Conservation (phyloP, 306 rosid species). For the Sophora flavescens region DNA sequence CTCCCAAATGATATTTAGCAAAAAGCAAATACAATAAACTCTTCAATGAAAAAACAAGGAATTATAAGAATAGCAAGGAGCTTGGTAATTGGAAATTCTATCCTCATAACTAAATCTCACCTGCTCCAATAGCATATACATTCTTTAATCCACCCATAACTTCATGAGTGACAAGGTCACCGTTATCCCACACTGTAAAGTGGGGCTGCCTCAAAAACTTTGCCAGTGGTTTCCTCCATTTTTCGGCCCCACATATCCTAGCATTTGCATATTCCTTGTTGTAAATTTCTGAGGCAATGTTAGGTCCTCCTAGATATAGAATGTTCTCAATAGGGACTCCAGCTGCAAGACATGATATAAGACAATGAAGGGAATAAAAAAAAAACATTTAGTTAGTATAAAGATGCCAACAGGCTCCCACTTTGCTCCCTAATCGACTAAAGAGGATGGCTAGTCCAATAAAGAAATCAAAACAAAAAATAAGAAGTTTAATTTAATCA, state of each 20-base stretch:
- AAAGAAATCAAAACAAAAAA: too few relatives aligned
- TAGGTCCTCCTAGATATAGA: conserved; percentile 97
- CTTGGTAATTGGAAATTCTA: conserved; percentile 9
- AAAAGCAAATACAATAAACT: conserved; percentile 5
- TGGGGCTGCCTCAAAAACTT: conserved; percentile 92
- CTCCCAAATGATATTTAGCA: background rate
- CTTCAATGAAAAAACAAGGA: background rate
- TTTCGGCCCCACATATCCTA: conserved; percentile 91
- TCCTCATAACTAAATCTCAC: conserved; percentile 50
- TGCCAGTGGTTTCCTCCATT: conserved; percentile 94
- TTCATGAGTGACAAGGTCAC: conserved; percentile 96
- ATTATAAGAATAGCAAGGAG: background rate
- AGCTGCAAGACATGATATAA: conserved; percentile 63
- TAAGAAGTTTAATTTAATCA: background rate
- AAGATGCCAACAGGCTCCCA: background rate
- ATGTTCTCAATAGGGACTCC: conserved; percentile 86
- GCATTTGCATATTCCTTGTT: conserved; percentile 97
- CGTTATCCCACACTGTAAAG: conserved; percentile 94
- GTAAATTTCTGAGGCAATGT: conserved; percentile 94
- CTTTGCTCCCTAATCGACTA: background rate
- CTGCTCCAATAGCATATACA: conserved; percentile 98
- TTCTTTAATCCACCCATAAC: conserved; percentile 98
- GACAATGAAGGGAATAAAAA: conserved; percentile 2
- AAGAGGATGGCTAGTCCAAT: background rate
- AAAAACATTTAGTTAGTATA: background rate